Conservation (phyloP, 169 alveolate genomes). For the Plasmodium vivax region DNA sequence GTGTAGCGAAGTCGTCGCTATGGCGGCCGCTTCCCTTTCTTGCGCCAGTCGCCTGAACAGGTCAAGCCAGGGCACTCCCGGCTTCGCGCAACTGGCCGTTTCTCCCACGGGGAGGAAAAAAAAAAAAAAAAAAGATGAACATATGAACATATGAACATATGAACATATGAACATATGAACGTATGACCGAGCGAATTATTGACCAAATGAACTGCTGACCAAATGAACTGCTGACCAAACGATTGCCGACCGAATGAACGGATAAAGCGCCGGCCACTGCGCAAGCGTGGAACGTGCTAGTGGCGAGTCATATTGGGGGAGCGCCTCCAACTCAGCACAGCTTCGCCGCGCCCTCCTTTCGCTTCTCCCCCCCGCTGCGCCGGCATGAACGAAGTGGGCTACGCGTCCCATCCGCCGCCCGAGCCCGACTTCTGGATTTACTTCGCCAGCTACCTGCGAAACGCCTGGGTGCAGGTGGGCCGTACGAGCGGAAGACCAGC, state of each 20-base stretch:
- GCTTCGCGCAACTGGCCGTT: not conserved
- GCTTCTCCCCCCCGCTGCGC: not conserved
- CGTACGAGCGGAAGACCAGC: not conserved
- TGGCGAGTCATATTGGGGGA: too few relatives aligned
- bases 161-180: too few relatives aligned
- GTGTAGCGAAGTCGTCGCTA: not conserved
- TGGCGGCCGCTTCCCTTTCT: not conserved
- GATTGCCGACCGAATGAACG: too few relatives aligned
- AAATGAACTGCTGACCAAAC: too few relatives aligned
- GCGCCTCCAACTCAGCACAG: not conserved
- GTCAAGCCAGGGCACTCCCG: not conserved
- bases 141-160: too few relatives aligned
- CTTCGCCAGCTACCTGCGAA: constrained; percentile 55
- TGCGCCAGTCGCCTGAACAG: not conserved
- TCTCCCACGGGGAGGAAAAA: not conserved
- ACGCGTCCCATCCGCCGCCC: constrained; percentile 60
- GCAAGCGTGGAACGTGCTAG: too few relatives aligned
- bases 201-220: too few relatives aligned
- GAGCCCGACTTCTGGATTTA: constrained; percentile 72
- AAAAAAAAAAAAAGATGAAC: not conserved
- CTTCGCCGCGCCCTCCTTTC: too few relatives aligned
- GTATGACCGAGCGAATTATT: too few relatives aligned
- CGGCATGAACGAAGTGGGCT: constrained; percentile 12
- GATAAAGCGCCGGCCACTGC: too few relatives aligned
- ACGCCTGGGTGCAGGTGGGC: constrained; percentile 64